These are phyloP conservation scores for Diversispora eburnea DNA, from an alignment of 192 early-diverging fungal species.

Conservation along the genomic window DNA sequence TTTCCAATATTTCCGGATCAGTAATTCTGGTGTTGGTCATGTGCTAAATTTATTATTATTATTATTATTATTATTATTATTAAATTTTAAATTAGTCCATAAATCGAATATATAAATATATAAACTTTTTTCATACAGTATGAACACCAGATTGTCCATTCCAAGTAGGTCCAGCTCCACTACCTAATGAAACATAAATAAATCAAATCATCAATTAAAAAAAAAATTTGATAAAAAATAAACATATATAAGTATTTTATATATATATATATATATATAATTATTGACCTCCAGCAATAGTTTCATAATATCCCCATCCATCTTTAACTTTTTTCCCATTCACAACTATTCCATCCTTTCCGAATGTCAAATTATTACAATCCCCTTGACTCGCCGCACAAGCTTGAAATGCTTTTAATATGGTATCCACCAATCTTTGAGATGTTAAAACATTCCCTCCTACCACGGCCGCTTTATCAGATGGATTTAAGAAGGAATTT, in stretches of 20 bases:
- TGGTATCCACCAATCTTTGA: constrained; percentile 89
- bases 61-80: not conserved
- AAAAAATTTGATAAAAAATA: not conserved
- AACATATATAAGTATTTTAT: not conserved
- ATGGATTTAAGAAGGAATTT: constrained; percentile 74
- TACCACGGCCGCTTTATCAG: constrained; percentile 85
- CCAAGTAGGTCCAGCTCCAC: constrained; percentile 90
- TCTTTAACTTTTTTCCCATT: constrained; percentile 50
- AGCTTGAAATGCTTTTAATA: constrained; percentile 85
- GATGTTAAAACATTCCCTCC: constrained; percentile 96
- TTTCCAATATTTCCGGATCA: constrained; percentile 93
- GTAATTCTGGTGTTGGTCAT: constrained; percentile 99
- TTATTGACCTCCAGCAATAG: constrained; percentile 68
- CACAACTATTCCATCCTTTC: constrained; percentile 59
- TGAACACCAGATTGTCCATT: constrained; percentile 76
- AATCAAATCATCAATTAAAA: not conserved
- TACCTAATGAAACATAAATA: constrained; percentile 35
- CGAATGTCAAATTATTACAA: constrained; percentile 97
- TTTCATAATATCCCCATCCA: constrained; percentile 97
- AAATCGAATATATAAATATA: not conserved
- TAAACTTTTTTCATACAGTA: constrained; percentile 39
- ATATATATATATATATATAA: no score
- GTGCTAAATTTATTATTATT: constrained; percentile 46
- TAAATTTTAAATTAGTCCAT: not conserved
- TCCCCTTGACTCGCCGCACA: constrained; percentile 91